These are phyloP conservation scores for Glebionis coronaria DNA, from an alignment of 129 eudicot species.

Conservation along the genomic window DNA sequence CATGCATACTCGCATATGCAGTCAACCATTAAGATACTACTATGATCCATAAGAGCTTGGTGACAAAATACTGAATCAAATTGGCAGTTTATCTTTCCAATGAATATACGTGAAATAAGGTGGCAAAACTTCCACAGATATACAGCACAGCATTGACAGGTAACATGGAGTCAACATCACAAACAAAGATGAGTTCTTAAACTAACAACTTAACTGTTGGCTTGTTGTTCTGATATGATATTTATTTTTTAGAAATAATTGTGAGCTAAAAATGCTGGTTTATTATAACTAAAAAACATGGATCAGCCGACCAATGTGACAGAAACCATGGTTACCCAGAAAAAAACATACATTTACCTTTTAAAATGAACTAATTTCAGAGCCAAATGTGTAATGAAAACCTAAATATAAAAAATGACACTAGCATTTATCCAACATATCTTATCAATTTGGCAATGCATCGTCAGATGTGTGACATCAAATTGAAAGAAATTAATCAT, in stretches of 20 bases:
- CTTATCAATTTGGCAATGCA: neutral
- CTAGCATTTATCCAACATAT: too few species aligned
- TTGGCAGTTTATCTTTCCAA: neutral
- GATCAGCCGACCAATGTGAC: too few species aligned
- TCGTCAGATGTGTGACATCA: slow-evolving; percentile 19
- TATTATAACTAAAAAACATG: too few species aligned
- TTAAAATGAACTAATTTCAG: neutral
- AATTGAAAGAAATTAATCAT: neutral
- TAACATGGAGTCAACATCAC: neutral
- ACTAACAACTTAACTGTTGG: neutral
- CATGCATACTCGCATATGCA: neutral
- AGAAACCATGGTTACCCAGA: too few species aligned
- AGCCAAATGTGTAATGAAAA: neutral
- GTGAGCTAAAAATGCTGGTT: neutral
- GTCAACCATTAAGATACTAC: neutral
- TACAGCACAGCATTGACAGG: neutral
- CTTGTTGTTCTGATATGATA: neutral
- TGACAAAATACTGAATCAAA: neutral
- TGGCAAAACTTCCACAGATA: neutral
- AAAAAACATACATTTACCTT: slow-evolving; percentile 7
- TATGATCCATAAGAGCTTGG: neutral
- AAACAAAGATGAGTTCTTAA: neutral
- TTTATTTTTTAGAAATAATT: neutral
- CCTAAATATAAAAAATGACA: slow-evolving; percentile 8
- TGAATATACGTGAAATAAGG: neutral